These are phyloP conservation scores for Emergomyces orientalis DNA, from an alignment of 2,329 filamentous ascomycete species.

Conservation along the genomic window DNA sequence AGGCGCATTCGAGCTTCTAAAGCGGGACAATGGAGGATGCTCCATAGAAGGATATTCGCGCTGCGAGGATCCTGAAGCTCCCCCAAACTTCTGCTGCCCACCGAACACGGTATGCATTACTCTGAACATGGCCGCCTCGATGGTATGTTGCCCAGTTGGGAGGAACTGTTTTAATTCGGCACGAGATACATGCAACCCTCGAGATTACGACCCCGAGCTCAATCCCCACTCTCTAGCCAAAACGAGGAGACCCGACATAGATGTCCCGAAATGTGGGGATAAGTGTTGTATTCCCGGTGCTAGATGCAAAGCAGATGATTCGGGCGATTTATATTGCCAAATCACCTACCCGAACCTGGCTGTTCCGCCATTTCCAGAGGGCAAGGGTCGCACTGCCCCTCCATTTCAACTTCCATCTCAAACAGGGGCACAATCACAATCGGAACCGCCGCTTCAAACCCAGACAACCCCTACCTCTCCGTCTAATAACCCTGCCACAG, in stretches of 20 bases:
- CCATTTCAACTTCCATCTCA: constrained; percentile 13
- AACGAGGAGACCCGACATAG: constrained; percentile 33
- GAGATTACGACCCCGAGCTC: constrained; percentile 32
- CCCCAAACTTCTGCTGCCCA: constrained; percentile 38
- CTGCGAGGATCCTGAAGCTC: constrained; percentile 31
- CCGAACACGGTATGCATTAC: constrained; percentile 33
- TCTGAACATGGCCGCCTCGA: constrained; percentile 34
- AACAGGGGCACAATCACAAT: constrained; percentile 19
- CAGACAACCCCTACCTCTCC: constrained; percentile 11
- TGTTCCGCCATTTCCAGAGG: neutral
- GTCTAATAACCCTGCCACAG: constrained; percentile 13
- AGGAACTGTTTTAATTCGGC: constrained; percentile 33
- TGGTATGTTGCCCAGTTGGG: constrained; percentile 40
- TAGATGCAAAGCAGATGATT: neutral
- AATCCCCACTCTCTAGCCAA: constrained; percentile 33
- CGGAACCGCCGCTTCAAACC: constrained; percentile 17
- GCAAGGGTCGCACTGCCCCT: neutral
- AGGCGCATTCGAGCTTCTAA: constrained; percentile 18
- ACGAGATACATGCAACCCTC: constrained; percentile 36
- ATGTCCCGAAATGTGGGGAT: constrained; percentile 34
- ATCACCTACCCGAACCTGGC: neutral
- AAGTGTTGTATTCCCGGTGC: constrained; percentile 31
- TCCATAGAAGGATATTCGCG: constrained; percentile 24
- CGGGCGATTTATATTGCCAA: neutral
- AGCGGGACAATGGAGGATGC: constrained; percentile 24